Evolutionary conservation across 1,284 basidiomycete genomes (phyloP).

Genomic region (Testicularia cyperi): DNA sequence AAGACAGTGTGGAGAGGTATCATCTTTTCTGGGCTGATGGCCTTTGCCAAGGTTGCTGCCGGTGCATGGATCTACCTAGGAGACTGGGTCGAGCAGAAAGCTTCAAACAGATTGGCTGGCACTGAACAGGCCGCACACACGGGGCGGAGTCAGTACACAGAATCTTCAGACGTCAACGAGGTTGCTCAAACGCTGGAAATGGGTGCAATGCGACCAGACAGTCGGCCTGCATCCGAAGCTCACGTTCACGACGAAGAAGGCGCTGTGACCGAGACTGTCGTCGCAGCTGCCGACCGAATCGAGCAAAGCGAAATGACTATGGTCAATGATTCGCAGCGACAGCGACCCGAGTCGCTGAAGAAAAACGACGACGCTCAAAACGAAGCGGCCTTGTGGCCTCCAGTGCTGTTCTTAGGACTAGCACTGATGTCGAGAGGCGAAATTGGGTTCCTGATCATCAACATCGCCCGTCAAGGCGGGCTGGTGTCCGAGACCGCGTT

Average conservation of each 20-base stretch:
- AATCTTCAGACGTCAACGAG: too few relatives aligned
- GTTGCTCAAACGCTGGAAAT: too few relatives aligned
- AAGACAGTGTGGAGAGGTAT: constrained; percentile 65
- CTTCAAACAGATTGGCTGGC: neutral
- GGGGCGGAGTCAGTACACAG: too few relatives aligned
- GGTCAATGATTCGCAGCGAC: too few relatives aligned
- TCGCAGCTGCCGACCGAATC: too few relatives aligned
- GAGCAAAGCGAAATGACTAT: too few relatives aligned
- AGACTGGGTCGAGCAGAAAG: constrained; percentile 20
- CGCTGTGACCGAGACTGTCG: too few relatives aligned
- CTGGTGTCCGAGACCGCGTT: constrained; percentile 23
- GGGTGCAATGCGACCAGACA: too few relatives aligned
- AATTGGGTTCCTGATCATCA: constrained; percentile 62
- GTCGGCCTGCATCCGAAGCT: too few relatives aligned
- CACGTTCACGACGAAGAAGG: too few relatives aligned
- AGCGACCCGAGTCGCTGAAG: too few relatives aligned
- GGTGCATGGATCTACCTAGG: constrained; percentile 60
- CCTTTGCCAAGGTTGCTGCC: constrained; percentile 63
- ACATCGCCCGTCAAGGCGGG: constrained; percentile 15
- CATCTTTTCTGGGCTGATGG: constrained; percentile 65
- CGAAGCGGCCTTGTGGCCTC: constrained; percentile 14
- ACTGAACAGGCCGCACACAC: too few relatives aligned
- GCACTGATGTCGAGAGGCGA: constrained; percentile 66
- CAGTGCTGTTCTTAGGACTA: constrained; percentile 61
- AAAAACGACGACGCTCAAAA: neutral